These are phyloP conservation scores for Penicillium sp. DNA, from an alignment of 2,329 filamentous ascomycete genomes.

Conservation along the genomic window DNA sequence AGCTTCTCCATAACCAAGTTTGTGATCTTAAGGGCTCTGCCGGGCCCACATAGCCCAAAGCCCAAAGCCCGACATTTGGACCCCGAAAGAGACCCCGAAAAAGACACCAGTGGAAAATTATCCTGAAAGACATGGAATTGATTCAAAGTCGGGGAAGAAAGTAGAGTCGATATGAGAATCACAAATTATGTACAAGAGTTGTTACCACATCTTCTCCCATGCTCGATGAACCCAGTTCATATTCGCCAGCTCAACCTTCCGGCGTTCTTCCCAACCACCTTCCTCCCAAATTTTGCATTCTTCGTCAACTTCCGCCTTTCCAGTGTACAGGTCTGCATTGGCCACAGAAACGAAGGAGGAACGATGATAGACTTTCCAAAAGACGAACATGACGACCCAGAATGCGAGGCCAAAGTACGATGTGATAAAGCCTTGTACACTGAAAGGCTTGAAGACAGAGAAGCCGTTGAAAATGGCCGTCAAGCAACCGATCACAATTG, in stretches of 20 bases:
- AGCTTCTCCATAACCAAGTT: too few relatives aligned
- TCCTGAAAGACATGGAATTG: too few relatives aligned
- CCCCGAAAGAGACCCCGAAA: too few relatives aligned
- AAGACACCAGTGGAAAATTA: too few relatives aligned
- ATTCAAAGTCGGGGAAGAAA: too few relatives aligned
- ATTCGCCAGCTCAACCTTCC: conserved; percentile 30
- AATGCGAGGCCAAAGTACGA: conserved; percentile 51
- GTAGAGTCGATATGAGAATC: too few relatives aligned
- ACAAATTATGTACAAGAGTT: not conserved
- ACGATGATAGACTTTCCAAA: conserved; percentile 36
- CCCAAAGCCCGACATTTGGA: too few relatives aligned
- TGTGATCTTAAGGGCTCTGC: too few relatives aligned
- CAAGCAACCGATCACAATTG: conserved; percentile 53
- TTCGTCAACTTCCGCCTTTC: conserved; percentile 37
- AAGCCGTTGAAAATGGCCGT: conserved; percentile 70
- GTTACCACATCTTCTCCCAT: conserved; percentile 38
- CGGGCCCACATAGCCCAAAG: too few relatives aligned
- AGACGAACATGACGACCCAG: conserved; percentile 45
- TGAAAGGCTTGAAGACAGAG: conserved; percentile 42
- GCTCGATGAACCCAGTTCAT: conserved; percentile 30
- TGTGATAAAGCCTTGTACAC: conserved; percentile 52
- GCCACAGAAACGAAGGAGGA: conserved; percentile 31
- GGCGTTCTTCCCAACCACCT: conserved; percentile 29
- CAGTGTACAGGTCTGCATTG: conserved; percentile 34
- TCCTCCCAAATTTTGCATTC: conserved; percentile 40